Base-by-base conservation (phyloP, 257 asterid genomes). In the Marsdenia floribunda region DNA sequence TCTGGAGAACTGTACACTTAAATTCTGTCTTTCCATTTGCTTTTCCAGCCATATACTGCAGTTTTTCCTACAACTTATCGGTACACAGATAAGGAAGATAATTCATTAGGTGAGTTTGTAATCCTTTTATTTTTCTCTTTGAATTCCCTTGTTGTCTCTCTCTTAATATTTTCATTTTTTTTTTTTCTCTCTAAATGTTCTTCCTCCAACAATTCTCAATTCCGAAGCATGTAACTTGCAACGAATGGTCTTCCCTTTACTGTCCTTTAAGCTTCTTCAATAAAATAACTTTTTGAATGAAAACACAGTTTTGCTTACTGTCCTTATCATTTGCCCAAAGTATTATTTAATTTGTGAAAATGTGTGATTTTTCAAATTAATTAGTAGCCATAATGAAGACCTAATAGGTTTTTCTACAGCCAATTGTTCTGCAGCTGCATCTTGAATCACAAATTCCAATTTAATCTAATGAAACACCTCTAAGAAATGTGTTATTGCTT, bases 11-110 rank as follows among this genome's bases (percentile, higher is more conserved):
- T 63, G 10, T 63, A 57, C 63, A 29, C 12, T 37, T 73, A 57
- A 57, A 49, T 47, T 79, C 70, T 81, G 79, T 33, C 52, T 75
- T 83, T 70, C 53, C 53, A 75, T 75, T 76, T 4, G 13, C 11
- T 74, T 79, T 82, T 81, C 69, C 91, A 90, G 98, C 90, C 71
- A 46, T 75, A 87, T 75, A 89, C 90, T 70, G 96, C 98, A 75
- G 79, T 93, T 75, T 90, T 93, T 88, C 98, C 98, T 52, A 44
- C 71, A 73, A 74, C 82, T 37, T 92, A 85, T 74, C 82, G 61
- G 64, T 89, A 77, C 86, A 77, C 60, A 71, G 72, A 86, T 74
- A 75, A 68, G 58, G 44, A 72, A 37, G 98, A 92, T 87, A 84
- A 81, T 67, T 86, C 96, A 50, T 79, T 90, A 80, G 96, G 98